phyloP scores from a whole-genome alignment of 352 stramenopile species.

The Phytophthora lateralis region DNA sequence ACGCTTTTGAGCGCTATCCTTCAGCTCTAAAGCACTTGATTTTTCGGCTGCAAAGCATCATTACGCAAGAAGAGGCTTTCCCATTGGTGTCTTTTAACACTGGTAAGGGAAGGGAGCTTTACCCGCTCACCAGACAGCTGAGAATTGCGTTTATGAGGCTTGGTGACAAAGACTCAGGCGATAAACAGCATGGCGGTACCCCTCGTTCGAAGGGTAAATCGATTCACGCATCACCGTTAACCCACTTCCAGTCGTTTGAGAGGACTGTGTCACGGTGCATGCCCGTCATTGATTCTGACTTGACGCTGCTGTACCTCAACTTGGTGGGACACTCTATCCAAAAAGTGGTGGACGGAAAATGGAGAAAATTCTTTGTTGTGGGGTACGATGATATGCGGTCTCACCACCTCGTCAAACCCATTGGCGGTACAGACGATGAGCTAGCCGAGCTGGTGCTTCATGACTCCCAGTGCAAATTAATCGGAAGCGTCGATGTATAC shows the following conservation, averaged over 20 bases:
- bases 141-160: constrained; percentile 54
- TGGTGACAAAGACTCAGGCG: constrained; percentile 23
- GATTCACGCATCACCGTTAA: constrained; percentile 78
- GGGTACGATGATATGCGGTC: constrained; percentile 65
- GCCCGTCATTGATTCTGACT: constrained; percentile 52
- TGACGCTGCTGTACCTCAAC: constrained; percentile 65
- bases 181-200: constrained; percentile 6
- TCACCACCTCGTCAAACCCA: constrained; percentile 64
- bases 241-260: constrained; percentile 89
- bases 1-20: constrained; percentile 54
- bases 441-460: constrained; percentile 73
- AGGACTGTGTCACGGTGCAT: constrained; percentile 72
- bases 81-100: constrained; percentile 64
- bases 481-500: constrained; percentile 55
- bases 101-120: constrained; percentile 76
- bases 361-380: constrained; percentile 73
- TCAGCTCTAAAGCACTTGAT: constrained; percentile 63
- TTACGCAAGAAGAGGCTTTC: constrained; percentile 78
- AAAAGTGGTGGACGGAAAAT: constrained; percentile 82
- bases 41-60: constrained; percentile 66
- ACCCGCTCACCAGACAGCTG: constrained; percentile 74
- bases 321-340: constrained; percentile 75
- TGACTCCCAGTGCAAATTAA: constrained; percentile 77
- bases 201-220: constrained; percentile 34
- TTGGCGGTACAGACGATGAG: constrained; percentile 48